These are phyloP conservation scores for Zygotorulaspora mrakii DNA, from an alignment of 1,139 yeast genomes.

Conservation along the genomic window DNA sequence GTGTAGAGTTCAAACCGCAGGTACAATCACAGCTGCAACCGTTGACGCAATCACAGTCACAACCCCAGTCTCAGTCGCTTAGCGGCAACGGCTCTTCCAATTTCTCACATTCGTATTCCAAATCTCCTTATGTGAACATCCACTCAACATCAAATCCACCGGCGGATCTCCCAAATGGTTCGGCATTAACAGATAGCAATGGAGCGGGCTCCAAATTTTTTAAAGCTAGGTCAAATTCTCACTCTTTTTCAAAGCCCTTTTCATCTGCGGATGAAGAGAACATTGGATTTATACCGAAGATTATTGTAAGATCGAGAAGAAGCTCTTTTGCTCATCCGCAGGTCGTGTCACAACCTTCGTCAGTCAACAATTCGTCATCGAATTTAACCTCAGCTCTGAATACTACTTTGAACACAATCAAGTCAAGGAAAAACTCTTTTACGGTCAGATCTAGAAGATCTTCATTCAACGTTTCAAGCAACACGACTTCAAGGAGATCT, in stretches of 20 bases:
- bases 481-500: slow-evolving; percentile 31
- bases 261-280: slow-evolving; percentile 32
- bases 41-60: not conserved
- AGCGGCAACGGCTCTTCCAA: not conserved
- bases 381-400: slow-evolving; percentile 24
- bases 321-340: slow-evolving; percentile 28
- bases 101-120: slow-evolving; percentile 1
- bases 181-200: slow-evolving; percentile 9
- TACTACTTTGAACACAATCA: slow-evolving; percentile 26
- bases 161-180: slow-evolving; percentile 1
- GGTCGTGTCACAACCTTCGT: slow-evolving; percentile 15
- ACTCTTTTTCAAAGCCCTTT: slow-evolving; percentile 24
- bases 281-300: slow-evolving; percentile 36
- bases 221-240: slow-evolving; percentile 34
- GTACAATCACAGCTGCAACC: not conserved
- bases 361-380: slow-evolving; percentile 16
- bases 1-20: slow-evolving; percentile 1
- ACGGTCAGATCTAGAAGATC: slow-evolving; percentile 34
- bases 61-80: not conserved
- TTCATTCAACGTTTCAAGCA: slow-evolving; percentile 29
- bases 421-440: slow-evolving; percentile 36
- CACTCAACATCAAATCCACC: slow-evolving; percentile 10
- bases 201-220: slow-evolving; percentile 23
- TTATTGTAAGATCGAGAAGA: slow-evolving; percentile 36
- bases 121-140: slow-evolving; percentile 1